phyloP scores from a whole-genome alignment of 2,329 filamentous ascomycete species.

The Chalaropsis ovoidea region DNA sequence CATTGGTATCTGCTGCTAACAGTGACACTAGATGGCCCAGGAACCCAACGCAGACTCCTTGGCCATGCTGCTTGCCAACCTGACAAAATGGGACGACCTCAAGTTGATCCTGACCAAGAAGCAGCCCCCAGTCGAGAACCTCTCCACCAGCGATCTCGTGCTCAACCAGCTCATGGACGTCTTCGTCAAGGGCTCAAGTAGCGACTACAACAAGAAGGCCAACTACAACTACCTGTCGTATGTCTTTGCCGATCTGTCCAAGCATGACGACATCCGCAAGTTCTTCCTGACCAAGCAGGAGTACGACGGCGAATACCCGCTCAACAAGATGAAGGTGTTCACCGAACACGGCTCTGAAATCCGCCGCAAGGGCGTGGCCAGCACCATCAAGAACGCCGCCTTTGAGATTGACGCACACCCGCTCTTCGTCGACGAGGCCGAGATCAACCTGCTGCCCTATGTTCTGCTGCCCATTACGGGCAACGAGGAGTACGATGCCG shows the following conservation, averaged over 20 bases:
- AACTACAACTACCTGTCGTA: constrained; percentile 91
- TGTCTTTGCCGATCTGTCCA: constrained; percentile 84
- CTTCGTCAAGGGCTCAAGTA: constrained; percentile 84
- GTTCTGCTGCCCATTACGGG: constrained; percentile 80
- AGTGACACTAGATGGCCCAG: constrained; percentile 47
- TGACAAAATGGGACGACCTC: constrained; percentile 68
- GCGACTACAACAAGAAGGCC: constrained; percentile 71
- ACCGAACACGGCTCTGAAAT: constrained; percentile 80
- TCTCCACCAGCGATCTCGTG: constrained; percentile 61
- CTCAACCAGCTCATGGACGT: constrained; percentile 90
- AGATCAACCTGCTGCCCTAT: constrained; percentile 77
- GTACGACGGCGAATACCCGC: constrained; percentile 75
- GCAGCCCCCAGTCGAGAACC: constrained; percentile 56
- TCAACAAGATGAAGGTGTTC: constrained; percentile 88
- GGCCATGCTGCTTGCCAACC: constrained; percentile 86
- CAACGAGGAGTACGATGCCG: constrained; percentile 74
- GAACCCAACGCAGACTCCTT: constrained; percentile 77
- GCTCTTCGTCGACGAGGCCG: constrained; percentile 57
- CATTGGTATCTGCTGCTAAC: constrained; percentile 3
- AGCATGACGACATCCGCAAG: constrained; percentile 61
- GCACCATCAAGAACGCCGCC: constrained; percentile 84
- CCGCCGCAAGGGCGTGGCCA: constrained; percentile 85
- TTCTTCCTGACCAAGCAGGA: constrained; percentile 65
- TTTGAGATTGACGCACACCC: constrained; percentile 71
- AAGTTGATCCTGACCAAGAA: constrained; percentile 59